phyloP scores from a whole-genome alignment of 2,329 filamentous ascomycete species.

The Xylariaceae sp. region DNA sequence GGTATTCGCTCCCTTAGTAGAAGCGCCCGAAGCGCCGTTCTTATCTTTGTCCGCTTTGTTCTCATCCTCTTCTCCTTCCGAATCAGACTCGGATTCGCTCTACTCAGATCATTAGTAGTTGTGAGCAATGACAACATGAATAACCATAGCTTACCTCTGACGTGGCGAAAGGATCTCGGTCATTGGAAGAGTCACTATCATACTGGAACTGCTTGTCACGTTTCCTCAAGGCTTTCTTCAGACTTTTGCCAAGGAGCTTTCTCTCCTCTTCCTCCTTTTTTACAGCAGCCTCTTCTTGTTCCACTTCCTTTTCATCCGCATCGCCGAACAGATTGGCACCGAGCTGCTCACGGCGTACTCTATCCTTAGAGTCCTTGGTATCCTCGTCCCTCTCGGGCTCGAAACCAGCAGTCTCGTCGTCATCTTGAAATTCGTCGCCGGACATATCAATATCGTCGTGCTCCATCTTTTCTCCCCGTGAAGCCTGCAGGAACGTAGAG shows the following conservation, averaged over 20 bases:
- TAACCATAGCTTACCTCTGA: constrained; percentile 48
- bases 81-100: constrained; percentile 50
- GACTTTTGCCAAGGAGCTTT: constrained; percentile 74
- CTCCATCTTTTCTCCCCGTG: constrained; percentile 69
- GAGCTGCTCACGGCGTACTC: constrained; percentile 81
- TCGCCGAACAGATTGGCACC: constrained; percentile 82
- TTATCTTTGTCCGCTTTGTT: constrained; percentile 63
- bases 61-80: constrained; percentile 49
- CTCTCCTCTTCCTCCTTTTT: constrained; percentile 71
- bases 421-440: constrained; percentile 81
- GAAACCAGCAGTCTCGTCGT: constrained; percentile 78
- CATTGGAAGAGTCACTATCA: constrained; percentile 66
- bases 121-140: constrained; percentile 19
- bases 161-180: constrained; percentile 60
- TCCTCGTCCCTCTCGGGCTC: constrained; percentile 85
- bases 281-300: constrained; percentile 74
- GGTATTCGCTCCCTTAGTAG: constrained; percentile 71
- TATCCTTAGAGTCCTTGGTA: constrained; percentile 71
- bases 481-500: constrained; percentile 65
- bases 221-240: constrained; percentile 81
- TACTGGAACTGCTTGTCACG: constrained; percentile 88
- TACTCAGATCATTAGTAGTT: constrained; percentile 33
- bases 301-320: constrained; percentile 72
- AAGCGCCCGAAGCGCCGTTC: constrained; percentile 56
- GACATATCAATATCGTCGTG: constrained; percentile 73